phyloP scores from a whole-genome alignment of 163 green algal species.

The Volvox carteri region DNA sequence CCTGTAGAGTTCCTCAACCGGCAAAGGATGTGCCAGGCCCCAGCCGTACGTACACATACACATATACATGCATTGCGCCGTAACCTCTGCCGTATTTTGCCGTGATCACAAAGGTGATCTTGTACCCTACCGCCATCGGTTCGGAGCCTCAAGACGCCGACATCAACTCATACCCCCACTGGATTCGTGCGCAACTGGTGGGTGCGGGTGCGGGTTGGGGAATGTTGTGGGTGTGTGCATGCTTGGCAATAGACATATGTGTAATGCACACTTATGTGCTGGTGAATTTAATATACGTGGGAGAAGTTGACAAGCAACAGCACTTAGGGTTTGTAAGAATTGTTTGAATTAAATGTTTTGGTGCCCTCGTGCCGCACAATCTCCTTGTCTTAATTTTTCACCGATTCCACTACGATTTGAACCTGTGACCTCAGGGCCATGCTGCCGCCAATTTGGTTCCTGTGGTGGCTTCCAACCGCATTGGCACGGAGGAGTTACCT shows the following conservation, averaged over 20 bases:
- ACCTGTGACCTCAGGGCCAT: slow-evolving; percentile 24
- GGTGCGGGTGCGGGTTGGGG: not conserved
- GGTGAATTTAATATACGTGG: not conserved
- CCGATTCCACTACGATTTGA: too few species aligned
- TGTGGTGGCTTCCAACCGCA: slow-evolving; percentile 86
- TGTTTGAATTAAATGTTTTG: too few species aligned
- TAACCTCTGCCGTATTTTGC: not conserved
- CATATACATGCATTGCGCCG: too few species aligned
- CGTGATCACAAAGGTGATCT: slow-evolving; percentile 78
- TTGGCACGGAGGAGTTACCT: slow-evolving; percentile 79
- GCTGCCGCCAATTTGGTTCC: slow-evolving; percentile 82
- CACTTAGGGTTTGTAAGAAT: too few species aligned
- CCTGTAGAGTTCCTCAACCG: too few species aligned
- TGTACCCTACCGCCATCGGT: slow-evolving; percentile 93
- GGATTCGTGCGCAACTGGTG: slow-evolving; percentile 68
- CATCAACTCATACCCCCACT: slow-evolving; percentile 84
- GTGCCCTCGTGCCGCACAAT: too few species aligned
- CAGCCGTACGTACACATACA: too few species aligned
- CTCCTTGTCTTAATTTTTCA: too few species aligned
- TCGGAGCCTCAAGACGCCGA: slow-evolving; percentile 81
- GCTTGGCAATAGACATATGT: too few species aligned
- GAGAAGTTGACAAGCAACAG: too few species aligned
- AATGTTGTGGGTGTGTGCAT: not conserved
- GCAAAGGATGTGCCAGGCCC: too few species aligned
- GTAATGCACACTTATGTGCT: too few species aligned